A percentile compares a stretch with the other conserved stretches of the same genome.
These are phyloP conservation scores for Aspergillus candidus DNA, from an alignment of 2,329 filamentous ascomycete genomes.

Conservation along the genomic window DNA sequence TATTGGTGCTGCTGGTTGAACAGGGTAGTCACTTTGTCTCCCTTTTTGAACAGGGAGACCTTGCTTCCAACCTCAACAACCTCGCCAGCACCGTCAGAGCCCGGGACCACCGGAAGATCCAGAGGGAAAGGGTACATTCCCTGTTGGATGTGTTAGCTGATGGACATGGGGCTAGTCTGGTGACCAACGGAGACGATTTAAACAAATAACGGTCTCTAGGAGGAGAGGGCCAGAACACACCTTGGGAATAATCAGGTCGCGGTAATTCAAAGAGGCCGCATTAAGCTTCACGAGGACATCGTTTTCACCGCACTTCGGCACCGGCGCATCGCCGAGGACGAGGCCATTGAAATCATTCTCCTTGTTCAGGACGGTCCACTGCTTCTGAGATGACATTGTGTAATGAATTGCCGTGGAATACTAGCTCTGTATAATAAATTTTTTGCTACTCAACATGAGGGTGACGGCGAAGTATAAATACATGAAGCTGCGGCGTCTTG, in stretches of 20 bases:
- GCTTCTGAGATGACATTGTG: conserved; percentile 42
- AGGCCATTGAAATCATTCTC: conserved; percentile 56
- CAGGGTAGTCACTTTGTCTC: conserved; percentile 53
- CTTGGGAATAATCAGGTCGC: conserved; percentile 44
- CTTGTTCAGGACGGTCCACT: conserved; percentile 50
- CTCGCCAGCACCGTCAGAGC: conserved; percentile 39
- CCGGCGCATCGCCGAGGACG: conserved; percentile 42
- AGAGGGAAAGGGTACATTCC: conserved; percentile 30
- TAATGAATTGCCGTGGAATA: not conserved
- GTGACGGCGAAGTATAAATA: no score
- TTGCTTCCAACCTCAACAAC: conserved; percentile 49
- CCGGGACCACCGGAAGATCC: conserved; percentile 27
- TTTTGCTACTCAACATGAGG: no score
- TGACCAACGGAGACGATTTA: not conserved
- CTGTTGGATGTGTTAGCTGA: conserved; percentile 13
- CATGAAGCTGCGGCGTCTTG: not conserved
- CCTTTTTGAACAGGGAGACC: conserved; percentile 52
- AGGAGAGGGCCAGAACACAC: conserved; percentile 40
- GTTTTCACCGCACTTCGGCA: conserved; percentile 60
- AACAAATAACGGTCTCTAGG: not conserved
- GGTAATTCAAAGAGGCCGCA: conserved; percentile 47
- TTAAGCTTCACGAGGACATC: conserved; percentile 64
- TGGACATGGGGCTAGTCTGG: no score
- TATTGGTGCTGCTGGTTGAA: conserved; percentile 55
- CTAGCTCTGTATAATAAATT: no score